These are phyloP conservation scores for Ustilago shanxiensis DNA, from an alignment of 1,284 basidiomycete species.

Conservation along the genomic window DNA sequence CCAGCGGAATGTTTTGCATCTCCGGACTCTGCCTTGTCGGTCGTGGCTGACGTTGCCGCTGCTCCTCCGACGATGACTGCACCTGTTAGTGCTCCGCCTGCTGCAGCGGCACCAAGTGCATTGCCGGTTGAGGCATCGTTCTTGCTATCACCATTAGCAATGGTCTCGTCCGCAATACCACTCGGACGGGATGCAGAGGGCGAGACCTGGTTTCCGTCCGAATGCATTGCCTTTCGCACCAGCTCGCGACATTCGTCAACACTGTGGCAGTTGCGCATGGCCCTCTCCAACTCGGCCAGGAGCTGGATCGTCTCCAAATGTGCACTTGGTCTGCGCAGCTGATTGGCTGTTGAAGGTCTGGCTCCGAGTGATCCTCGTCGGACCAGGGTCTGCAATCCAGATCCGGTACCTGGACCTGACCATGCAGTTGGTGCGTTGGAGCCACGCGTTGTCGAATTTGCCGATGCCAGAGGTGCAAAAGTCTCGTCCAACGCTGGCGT, in stretches of 20 bases:
- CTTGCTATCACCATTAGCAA: background rate
- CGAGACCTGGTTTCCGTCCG: constrained; percentile 20
- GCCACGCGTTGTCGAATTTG: constrained; percentile 12
- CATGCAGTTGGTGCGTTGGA: constrained; percentile 34
- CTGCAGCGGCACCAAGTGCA: constrained; percentile 8
- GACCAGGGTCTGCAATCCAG: constrained; percentile 13
- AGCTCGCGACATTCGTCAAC: constrained; percentile 60
- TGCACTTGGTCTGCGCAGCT: constrained; percentile 16
- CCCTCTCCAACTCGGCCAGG: constrained; percentile 52
- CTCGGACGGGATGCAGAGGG: constrained; percentile 7
- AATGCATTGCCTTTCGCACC: constrained; percentile 51
- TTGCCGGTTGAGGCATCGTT: background rate
- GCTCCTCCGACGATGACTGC: constrained; percentile 2
- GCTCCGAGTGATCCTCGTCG: constrained; percentile 32
- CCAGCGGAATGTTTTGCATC: background rate
- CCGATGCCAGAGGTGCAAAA: constrained; percentile 3
- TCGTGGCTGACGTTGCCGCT: background rate
- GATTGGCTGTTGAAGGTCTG: constrained; percentile 15
- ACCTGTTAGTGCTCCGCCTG: constrained; percentile 3
- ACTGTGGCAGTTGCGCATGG: constrained; percentile 53
- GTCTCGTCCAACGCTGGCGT: constrained; percentile 9
- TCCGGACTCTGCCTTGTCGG: background rate
- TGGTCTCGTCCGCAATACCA: constrained; percentile 16
- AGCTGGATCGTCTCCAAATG: constrained; percentile 38
- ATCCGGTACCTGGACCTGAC: constrained; percentile 14